Conservation (phyloP, 352 stramenopile species). For the Aphanomyces invadans region DNA sequence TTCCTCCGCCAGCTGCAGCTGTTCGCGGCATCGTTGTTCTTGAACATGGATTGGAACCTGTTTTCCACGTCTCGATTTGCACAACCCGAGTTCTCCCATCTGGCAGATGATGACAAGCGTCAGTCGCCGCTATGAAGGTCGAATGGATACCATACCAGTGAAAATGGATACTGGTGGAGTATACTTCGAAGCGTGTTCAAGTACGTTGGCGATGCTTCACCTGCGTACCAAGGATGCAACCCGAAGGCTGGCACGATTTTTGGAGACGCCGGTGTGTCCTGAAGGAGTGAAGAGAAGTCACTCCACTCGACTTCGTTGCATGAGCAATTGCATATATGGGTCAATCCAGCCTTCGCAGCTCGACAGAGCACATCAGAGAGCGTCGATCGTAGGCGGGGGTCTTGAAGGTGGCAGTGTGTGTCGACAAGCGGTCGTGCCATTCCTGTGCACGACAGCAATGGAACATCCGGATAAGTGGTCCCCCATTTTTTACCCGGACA, state of each 20-base stretch:
- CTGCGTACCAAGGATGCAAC: conserved; percentile 69
- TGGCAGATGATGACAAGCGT: conserved; percentile 24
- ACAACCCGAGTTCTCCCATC: conserved; percentile 74
- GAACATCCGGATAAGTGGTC: not conserved
- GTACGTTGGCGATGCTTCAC: conserved; percentile 28
- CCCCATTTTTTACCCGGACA: too few species aligned
- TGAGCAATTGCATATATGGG: conserved; percentile 50
- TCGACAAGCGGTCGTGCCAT: conserved; percentile 30
- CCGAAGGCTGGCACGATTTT: conserved; percentile 53
- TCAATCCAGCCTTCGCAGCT: conserved; percentile 33
- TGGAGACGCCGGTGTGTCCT: not conserved
- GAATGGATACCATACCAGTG: too few species aligned
- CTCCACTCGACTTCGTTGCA: conserved; percentile 58
- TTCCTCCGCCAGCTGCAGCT: conserved; percentile 45
- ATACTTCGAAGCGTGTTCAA: conserved; percentile 33
- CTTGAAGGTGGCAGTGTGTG: conserved; percentile 68
- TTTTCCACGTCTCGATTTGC: conserved; percentile 50
- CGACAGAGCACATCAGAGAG: conserved; percentile 32
- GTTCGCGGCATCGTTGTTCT: conserved; percentile 38
- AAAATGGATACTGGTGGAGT: conserved; percentile 35
- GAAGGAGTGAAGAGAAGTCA: conserved; percentile 39
- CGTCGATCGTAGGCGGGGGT: conserved; percentile 28
- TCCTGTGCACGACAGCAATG: too few species aligned
- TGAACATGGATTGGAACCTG: conserved; percentile 41
- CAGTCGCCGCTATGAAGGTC: not conserved